Evolutionary conservation across 2,329 filamentous ascomycete species (phyloP).

Genomic region (Onygena corvina): DNA sequence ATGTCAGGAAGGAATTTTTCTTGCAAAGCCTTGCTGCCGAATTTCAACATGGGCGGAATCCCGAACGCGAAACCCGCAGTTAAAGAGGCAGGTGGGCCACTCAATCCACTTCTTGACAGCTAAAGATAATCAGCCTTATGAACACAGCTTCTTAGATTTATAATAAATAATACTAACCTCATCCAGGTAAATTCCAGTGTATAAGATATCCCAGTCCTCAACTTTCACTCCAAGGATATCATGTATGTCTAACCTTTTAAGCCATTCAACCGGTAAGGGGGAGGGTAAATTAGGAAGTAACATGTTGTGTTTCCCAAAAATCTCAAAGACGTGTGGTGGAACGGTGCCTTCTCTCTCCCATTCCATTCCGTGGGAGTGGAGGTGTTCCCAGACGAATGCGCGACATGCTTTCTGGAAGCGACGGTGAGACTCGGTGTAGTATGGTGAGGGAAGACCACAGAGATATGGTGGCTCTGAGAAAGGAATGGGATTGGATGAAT

Average conservation of each 20-base stretch:
- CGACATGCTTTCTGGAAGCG: constrained; percentile 57
- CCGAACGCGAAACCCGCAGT: constrained; percentile 63
- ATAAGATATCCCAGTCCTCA: constrained; percentile 62
- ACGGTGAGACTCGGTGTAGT: constrained; percentile 55
- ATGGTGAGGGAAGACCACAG: constrained; percentile 56
- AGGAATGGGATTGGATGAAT: constrained; percentile 39
- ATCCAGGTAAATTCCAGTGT: constrained; percentile 57
- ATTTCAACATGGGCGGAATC: constrained; percentile 59
- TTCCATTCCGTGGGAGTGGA: constrained; percentile 51
- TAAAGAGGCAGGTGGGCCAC: constrained; percentile 52
- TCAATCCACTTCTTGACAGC: constrained; percentile 53
- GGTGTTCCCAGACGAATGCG: constrained; percentile 51
- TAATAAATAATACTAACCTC: constrained; percentile 38
- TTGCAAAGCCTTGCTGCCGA: constrained; percentile 50
- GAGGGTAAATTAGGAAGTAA: constrained; percentile 57
- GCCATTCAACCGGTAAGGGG: constrained; percentile 55
- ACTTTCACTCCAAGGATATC: constrained; percentile 56
- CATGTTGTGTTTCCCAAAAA: constrained; percentile 56
- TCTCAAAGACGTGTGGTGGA: constrained; percentile 51
- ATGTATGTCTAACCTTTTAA: constrained; percentile 53
- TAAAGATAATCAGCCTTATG: constrained; percentile 20
- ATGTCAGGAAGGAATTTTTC: constrained; percentile 57
- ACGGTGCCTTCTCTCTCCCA: constrained; percentile 57
- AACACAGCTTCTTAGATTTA: not conserved
- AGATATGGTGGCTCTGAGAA: constrained; percentile 65